Evolutionary conservation across 345 rosid genomes (phyloP), one percentile per base, ranked within the genome.

Genomic region (Eucalyptus leucophloia): DNA sequence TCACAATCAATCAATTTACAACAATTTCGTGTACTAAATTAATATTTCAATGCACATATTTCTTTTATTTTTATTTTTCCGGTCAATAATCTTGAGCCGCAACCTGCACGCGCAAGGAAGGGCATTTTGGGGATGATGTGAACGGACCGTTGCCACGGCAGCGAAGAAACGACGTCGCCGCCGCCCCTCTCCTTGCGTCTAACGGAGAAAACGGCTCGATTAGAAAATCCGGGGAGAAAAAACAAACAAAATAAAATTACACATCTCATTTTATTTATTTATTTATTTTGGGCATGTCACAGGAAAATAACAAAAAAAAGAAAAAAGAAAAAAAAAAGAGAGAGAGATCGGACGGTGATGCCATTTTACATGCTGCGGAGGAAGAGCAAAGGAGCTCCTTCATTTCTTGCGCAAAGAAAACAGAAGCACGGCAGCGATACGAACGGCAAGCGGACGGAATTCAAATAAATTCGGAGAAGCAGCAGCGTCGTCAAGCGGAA

Each of bases 311-410:
- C 17, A 13, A 62, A 62, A 18, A 9, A 18, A 72, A 4, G 10
- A 5, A 9, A 8, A 19, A 9, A 5, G 6, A 17, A 17, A 34
- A 9, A 34, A 17, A 18, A 5, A 3, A 15, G 3, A 69, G 0
- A 5, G 40, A 69, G 40, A 23, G 44, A 69, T 32, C 42, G 19
- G 81, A 69, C 81, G 81, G 81, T 17, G 81, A 69, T 69, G 81
- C 44, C 12, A 28, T 26, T 34, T 34, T 9, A 69, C 44, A 18
- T 5, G 28, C 7, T 3, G 4, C 34, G 7, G 18, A 28, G 69
- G 69, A 28, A 10, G 45, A 72, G 28, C 69, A 6, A 23, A 11
- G 83, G 15, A 37, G 45, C 83, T 24, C 12, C 81, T 69, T 24
- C 81, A 18, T 69, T 40, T 12, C 26, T 5, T 18, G 81, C 44